Percentiles rank a stretch among this genome's conserved stretches.
These are phyloP conservation scores for Creolimax fragrantissima DNA, from an alignment of 78 protist genomes.

Conservation along the genomic window DNA sequence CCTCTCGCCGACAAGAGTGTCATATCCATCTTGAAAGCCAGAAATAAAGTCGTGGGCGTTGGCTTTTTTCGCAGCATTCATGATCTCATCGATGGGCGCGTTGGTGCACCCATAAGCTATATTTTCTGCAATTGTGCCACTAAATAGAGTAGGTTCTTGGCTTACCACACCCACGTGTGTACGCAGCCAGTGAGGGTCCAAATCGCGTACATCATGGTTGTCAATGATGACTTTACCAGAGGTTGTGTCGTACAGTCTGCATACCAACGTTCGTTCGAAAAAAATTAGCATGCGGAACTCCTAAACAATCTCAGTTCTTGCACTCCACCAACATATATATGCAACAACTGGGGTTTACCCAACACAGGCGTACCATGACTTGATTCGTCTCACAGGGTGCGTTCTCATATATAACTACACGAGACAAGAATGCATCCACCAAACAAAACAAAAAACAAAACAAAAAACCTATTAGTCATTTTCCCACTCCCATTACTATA, in stretches of 20 bases:
- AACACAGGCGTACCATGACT: too few species aligned
- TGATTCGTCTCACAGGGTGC: too few species aligned
- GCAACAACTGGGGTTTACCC: too few species aligned
- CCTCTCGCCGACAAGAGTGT: constrained; percentile 5
- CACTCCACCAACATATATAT: too few species aligned
- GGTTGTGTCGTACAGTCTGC: background rate
- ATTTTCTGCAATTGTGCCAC: constrained; percentile 54
- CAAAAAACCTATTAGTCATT: too few species aligned
- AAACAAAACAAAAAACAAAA: too few species aligned
- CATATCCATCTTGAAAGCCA: background rate
- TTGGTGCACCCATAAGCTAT: constrained; percentile 52
- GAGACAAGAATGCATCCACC: too few species aligned
- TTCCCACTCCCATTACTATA: too few species aligned
- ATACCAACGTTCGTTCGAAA: too few species aligned
- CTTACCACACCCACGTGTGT: constrained; percentile 9
- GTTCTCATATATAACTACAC: too few species aligned
- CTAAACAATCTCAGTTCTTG: too few species aligned
- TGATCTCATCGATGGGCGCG: constrained; percentile 34
- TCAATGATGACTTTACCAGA: background rate
- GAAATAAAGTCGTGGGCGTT: constrained; percentile 11
- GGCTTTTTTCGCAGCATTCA: constrained; percentile 37
- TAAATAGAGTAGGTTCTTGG: constrained; percentile 62
- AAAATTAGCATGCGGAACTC: too few species aligned
- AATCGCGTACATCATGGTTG: background rate
- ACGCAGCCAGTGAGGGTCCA: constrained; percentile 12